Conservation (phyloP, 106 monocot genomes). For the Dactylorhiza incarnata region DNA sequence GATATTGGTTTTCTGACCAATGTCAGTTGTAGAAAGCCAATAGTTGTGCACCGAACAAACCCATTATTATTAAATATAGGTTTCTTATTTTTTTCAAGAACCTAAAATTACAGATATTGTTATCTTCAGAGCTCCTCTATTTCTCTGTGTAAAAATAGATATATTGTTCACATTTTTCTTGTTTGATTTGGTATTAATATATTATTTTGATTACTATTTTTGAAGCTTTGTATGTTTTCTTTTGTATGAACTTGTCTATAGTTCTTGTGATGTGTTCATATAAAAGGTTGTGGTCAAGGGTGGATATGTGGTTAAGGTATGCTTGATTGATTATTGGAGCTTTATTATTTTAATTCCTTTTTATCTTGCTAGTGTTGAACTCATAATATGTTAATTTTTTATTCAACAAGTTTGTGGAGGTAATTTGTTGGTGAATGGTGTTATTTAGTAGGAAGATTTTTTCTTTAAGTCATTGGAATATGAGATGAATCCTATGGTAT, state of each 20-base stretch:
- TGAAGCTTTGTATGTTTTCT: not conserved
- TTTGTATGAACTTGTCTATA: conserved; percentile 58
- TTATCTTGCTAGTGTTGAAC: not conserved
- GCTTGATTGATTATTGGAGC: no score
- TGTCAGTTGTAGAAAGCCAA: no score
- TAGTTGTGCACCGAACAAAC: no score
- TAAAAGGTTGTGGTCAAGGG: conserved; percentile 81
- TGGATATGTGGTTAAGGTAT: conserved; percentile 62
- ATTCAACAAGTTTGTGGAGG: conserved; percentile 78
- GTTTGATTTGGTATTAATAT: not conserved
- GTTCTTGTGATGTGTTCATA: conserved; percentile 78
- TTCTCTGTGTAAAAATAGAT: conserved; percentile 43
- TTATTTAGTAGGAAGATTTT: conserved; percentile 77
- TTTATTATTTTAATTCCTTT: not conserved
- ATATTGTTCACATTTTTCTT: not conserved
- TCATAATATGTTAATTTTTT: not conserved
- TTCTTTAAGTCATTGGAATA: conserved; percentile 73
- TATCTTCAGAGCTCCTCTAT: conserved; percentile 66
- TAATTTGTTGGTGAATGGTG: conserved; percentile 77
- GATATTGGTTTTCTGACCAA: no score
- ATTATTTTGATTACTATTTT: not conserved
- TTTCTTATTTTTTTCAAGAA: conserved; percentile 80
- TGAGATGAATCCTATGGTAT: conserved; percentile 79
- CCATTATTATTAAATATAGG: conserved; percentile 36
- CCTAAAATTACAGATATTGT: conserved; percentile 84